Base-by-base conservation (phyloP, 495 filamentous ascomycete genomes). In the Aspergillus wentii region DNA sequence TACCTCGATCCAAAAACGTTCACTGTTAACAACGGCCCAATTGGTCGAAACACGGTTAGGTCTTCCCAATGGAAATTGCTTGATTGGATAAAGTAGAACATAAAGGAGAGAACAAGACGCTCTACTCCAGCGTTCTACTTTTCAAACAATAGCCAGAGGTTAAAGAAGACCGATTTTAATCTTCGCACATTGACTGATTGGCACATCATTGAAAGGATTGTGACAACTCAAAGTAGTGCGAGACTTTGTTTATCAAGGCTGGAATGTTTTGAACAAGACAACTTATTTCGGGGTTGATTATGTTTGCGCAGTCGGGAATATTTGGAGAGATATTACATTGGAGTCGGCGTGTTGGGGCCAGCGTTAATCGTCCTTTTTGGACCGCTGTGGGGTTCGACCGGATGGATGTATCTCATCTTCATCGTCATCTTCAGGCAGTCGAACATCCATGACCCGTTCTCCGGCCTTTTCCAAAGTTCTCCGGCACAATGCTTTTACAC, bases 161-260 rank as follows among this genome's bases (percentile, higher is more conserved):
- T 60, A 48, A 52, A 20, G 46, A 63, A 64, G 58, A 52, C 62
- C 61, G 60, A 45, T 40, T 42, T 86, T 61, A 45, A 71, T 95
- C 72, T 95, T 71, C 85, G 89, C 88, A 92, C 81, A 80, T 74
- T 85, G 88, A 94, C 89, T 88, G 76, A 91, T 88, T 77, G 80
- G 74, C 85, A 88, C 77, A 68, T 73, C 80, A 91, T 80, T 71
- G 82, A 68, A 48, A 75, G 65, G 71, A 68, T 54, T 68, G 77
- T 86, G 88, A 71, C 83, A 94, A 89, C 89, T 95, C 78, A 94
- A 92, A 82, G 81, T 85, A 82, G 84, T 89, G 87, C 87, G 59
- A 53, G 33, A 29, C 34, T 31, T 37, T 35, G 11, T 14, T 11
- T 27, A 38, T 17, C 8, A 9, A 8, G 28, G n/a, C n/a, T 11